Evolutionary conservation across 352 stramenopile species (phyloP), one percentile per base, ranked within the genome.

Genomic region (Pythium insidiosum): DNA sequence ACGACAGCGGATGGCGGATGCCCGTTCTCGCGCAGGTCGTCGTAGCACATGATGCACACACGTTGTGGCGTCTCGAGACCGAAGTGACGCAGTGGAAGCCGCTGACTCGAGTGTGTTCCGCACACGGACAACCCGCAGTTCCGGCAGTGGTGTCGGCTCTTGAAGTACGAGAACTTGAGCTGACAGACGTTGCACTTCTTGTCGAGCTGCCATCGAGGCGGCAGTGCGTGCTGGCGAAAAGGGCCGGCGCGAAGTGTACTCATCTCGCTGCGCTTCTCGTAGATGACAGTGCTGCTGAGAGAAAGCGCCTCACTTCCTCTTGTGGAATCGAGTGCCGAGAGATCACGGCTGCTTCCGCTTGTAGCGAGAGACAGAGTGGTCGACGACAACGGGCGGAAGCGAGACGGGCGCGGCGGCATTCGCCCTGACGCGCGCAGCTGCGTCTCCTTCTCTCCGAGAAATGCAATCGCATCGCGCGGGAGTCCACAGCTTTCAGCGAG

Each of bases 51-150:
- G 40, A 89, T 87, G 42, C 77, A 89, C 35, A 89, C 77, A 21
- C 77, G 74, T 45, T 87, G 74, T 23, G 77, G 77, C 2, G 67
- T 65, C 43, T 71, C 58, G 3, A 87, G 62, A 0, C 64, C 71
- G 21, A 77, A 57, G 43, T 84, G 66, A 40, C 75, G 63, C 33
- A 96, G 56, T 23, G 68, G 63, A 10, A 88, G 47, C 1, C 76
- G 73, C 16, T 68, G 68, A 45, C 73, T 85, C 31, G 74, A 90
- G 58, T 93, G 85, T 20, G 70, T 84, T 23, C 60, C 76, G 61
- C 84, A 95, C 11, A 94, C 83, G 2, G 85, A 88, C 41, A 85
- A 56, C 11, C 84, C 84, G 53, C 84, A 95, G 52, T 83, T 88
- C 51, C 84, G 77, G 55, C 84, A 95, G 57, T 95, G 84, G 54